phyloP scores from a whole-genome alignment of 139 green algal genomes.

The Coelastrella sp. region DNA sequence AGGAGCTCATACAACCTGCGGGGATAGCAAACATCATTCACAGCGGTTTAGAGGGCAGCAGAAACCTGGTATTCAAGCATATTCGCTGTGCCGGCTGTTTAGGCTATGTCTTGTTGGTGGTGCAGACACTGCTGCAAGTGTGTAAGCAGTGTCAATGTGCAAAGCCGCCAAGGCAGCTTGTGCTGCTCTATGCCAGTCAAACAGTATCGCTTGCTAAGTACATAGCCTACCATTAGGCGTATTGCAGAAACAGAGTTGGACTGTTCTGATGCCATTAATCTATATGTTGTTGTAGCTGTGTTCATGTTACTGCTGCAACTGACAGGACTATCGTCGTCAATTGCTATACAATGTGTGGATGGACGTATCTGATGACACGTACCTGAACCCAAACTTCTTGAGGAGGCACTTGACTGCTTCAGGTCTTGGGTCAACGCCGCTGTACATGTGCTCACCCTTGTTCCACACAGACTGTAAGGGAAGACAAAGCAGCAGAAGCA shows the following conservation, averaged over 20 bases:
- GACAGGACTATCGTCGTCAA: too few species aligned
- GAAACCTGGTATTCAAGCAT: not conserved
- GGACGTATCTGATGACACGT: not conserved
- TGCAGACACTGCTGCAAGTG: too few species aligned
- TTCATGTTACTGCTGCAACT: not conserved
- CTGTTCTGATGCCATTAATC: too few species aligned
- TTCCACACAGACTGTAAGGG: conserved; percentile 44
- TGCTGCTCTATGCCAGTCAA: too few species aligned
- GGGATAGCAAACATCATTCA: not conserved
- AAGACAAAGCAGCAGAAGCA: not conserved
- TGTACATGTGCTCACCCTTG: conserved; percentile 68
- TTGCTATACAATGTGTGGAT: too few species aligned
- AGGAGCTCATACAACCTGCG: conserved; percentile 32
- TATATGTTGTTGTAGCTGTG: too few species aligned
- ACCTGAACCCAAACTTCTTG: conserved; percentile 47
- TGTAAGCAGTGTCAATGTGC: too few species aligned
- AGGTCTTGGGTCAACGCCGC: conserved; percentile 44
- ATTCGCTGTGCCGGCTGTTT: too few species aligned
- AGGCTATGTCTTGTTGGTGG: not conserved
- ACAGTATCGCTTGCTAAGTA: too few species aligned
- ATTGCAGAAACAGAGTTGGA: too few species aligned
- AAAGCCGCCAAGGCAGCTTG: too few species aligned
- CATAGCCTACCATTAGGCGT: too few species aligned
- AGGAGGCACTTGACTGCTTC: conserved; percentile 51
- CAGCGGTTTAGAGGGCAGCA: not conserved